These are phyloP conservation scores for Pseudocercospora ulei DNA, from an alignment of 2,329 filamentous ascomycete genomes.

Conservation along the genomic window DNA sequence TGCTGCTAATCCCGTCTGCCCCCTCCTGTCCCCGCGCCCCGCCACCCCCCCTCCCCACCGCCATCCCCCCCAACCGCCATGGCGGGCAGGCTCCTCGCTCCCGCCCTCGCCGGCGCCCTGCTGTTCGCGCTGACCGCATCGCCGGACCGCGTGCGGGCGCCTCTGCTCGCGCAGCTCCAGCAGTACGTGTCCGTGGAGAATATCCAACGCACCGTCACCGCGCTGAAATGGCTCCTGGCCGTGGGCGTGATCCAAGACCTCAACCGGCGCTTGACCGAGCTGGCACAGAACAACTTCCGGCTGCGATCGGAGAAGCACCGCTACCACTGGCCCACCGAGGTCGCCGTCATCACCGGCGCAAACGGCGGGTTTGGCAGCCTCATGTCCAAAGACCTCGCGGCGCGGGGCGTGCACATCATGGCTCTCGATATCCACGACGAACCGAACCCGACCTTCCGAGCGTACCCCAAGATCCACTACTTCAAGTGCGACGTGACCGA, in stretches of 20 bases:
- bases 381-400: conserved; percentile 33
- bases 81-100: conserved; percentile 21
- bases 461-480: conserved; percentile 32
- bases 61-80: conserved; percentile 1
- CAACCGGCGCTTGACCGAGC: conserved; percentile 28
- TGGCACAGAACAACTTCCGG: conserved; percentile 35
- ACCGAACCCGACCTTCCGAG: conserved; percentile 31
- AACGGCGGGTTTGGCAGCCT: conserved; percentile 36
- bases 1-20: too few relatives aligned
- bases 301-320: conserved; percentile 32
- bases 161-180: conserved; percentile 26
- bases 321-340: conserved; percentile 35
- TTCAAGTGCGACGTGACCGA: conserved; percentile 44
- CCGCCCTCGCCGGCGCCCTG: conserved; percentile 29
- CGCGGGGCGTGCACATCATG: conserved; percentile 35
- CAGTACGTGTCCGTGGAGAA: conserved; percentile 27
- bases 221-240: conserved; percentile 30
- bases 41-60: neutral
- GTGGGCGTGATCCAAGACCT: conserved; percentile 29
- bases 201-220: conserved; percentile 25
- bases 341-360: conserved; percentile 34
- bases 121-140: conserved; percentile 28
- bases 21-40: too few relatives aligned
- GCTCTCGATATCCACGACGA: conserved; percentile 35
- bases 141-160: conserved; percentile 28